Evolutionary conservation across 148 eudicot genomes (phyloP).

Genomic region (Spergularia marina): DNA sequence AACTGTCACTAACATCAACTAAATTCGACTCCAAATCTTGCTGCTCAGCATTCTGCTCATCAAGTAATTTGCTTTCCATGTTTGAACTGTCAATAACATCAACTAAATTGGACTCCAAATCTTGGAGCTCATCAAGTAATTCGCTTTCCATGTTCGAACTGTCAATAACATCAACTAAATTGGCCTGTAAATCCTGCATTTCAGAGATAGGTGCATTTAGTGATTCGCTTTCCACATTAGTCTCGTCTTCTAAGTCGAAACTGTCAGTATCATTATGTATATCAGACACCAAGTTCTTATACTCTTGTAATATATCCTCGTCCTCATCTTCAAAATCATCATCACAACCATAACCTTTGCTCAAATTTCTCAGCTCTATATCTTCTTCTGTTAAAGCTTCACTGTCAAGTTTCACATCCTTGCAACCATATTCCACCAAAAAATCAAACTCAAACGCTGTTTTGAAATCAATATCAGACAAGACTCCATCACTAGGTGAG

Average conservation of each 20-base stretch:
- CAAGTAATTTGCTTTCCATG: not conserved
- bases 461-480: constrained; percentile 55
- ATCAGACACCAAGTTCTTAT: constrained; percentile 27
- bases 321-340: constrained; percentile 46
- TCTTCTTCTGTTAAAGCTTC: constrained; percentile 16
- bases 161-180: constrained; percentile 1
- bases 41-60: too few species aligned
- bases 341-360: constrained; percentile 29
- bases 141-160: not conserved
- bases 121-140: not conserved
- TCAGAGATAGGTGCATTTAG: constrained; percentile 12
- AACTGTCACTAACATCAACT: not conserved
- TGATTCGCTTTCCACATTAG: not conserved
- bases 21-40: not conserved
- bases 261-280: constrained; percentile 17
- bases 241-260: not conserved
- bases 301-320: constrained; percentile 45
- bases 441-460: constrained; percentile 37
- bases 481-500: constrained; percentile 51
- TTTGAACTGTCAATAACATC: not conserved
- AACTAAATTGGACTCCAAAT: constrained; percentile 2
- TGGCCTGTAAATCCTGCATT: not conserved
- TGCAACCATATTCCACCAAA: constrained; percentile 20
- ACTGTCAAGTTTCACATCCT: constrained; percentile 17
- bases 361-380: constrained; percentile 32